These are phyloP conservation scores for Scortechinia acanthostroma DNA, from an alignment of 2,329 filamentous ascomycete species.

Conservation along the genomic window DNA sequence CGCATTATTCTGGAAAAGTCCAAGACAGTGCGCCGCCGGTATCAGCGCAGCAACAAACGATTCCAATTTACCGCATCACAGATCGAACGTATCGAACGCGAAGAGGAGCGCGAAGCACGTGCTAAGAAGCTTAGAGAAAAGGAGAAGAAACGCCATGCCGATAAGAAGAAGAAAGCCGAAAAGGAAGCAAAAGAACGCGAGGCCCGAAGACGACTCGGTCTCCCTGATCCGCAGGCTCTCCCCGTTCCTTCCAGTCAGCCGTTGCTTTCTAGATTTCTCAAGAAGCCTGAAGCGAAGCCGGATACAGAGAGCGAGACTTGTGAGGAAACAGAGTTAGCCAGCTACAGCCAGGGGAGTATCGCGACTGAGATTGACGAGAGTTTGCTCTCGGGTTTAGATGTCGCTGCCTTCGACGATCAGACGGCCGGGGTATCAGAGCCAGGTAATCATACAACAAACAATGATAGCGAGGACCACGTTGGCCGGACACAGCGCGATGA, in stretches of 20 bases:
- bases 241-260: background rate
- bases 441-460: background rate
- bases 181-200: background rate
- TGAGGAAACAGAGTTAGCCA: background rate
- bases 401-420: background rate
- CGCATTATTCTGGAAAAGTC: slow-evolving; percentile 25
- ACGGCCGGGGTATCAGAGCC: too few relatives aligned
- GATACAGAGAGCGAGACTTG: background rate
- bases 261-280: background rate
- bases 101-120: background rate
- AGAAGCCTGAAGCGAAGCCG: background rate
- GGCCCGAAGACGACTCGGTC: background rate
- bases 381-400: background rate
- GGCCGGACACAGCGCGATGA: too few relatives aligned
- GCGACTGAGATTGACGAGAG: background rate
- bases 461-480: background rate
- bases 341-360: background rate
- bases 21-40: slow-evolving; percentile 22
- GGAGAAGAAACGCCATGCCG: background rate
- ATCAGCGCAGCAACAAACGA: slow-evolving; percentile 20
- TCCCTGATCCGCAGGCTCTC: background rate
- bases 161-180: background rate
- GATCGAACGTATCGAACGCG: slow-evolving; percentile 9
- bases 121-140: background rate
- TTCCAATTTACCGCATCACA: background rate